Percentiles rank a stretch among this genome's conserved stretches.
Evolutionary conservation across 768 basidiomycete species (phyloP).

Genomic region (Lentinula guzmanii): DNA sequence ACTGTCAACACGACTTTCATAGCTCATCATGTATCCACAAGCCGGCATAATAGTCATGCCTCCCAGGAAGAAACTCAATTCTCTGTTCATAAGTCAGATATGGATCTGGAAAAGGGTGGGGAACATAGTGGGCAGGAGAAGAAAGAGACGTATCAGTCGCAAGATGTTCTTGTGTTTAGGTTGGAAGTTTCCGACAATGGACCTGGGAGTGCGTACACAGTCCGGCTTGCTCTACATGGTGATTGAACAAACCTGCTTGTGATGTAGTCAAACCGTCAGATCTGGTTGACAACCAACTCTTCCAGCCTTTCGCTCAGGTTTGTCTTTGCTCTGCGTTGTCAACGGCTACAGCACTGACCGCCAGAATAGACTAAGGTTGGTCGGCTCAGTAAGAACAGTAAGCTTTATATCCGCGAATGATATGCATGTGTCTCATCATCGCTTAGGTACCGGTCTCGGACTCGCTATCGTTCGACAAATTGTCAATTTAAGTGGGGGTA

Average conservation of each 20-base stretch:
- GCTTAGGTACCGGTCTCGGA: conserved; percentile 33
- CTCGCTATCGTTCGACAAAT: conserved; percentile 39
- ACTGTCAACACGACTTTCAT: conserved; percentile 1
- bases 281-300: conserved; percentile 4
- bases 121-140: not conserved
- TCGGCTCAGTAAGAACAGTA: not conserved
- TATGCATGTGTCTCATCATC: conserved; percentile 9
- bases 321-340: not conserved
- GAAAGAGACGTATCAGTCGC: not conserved
- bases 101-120: not conserved
- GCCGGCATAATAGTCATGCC: conserved; percentile 8
- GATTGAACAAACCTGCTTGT: not conserved
- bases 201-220: conserved; percentile 8
- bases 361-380: not conserved
- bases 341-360: not conserved
- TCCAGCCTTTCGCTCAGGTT: conserved; percentile 11
- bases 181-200: conserved; percentile 5
- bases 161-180: conserved; percentile 6
- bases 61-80: not conserved
- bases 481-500: conserved; percentile 32
- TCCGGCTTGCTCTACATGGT: not conserved
- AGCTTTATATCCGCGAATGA: conserved; percentile 4
- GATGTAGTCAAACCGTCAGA: conserved; percentile 6
- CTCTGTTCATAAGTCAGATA: not conserved
- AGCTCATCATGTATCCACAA: not conserved